Percentiles rank a stretch among this genome's conserved stretches.
Conservation (phyloP, 257 asterid genomes). For the Oldenlandia corymbosa region DNA sequence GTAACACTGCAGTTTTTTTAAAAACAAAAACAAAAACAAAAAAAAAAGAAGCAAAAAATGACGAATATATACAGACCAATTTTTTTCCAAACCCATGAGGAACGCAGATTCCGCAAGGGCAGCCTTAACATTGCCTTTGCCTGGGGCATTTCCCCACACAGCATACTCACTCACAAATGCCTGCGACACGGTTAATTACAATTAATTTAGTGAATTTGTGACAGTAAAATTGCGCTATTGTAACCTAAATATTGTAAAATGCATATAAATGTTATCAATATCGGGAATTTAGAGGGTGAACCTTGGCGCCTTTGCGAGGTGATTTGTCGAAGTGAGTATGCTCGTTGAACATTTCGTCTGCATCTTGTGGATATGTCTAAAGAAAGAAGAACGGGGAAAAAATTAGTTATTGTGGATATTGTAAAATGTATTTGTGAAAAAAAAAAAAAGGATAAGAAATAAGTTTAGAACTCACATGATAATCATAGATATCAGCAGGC, state of each 20-base stretch:
- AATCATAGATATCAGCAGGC: constrained; percentile 86
- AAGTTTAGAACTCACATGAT: too few species aligned
- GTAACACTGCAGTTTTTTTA: too few species aligned
- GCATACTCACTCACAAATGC: constrained; percentile 92
- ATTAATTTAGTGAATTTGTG: too few species aligned
- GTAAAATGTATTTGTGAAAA: too few species aligned
- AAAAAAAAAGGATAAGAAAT: too few species aligned
- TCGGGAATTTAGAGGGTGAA: too few species aligned
- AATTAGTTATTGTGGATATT: too few species aligned
- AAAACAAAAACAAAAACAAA: neutral
- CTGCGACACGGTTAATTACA: too few species aligned
- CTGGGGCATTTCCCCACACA: constrained; percentile 65
- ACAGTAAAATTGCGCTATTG: too few species aligned
- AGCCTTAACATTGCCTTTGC: constrained; percentile 78
- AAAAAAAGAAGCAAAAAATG: neutral
- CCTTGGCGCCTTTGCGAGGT: constrained; percentile 30
- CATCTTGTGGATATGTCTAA: constrained; percentile 42
- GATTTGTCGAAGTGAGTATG: constrained; percentile 43
- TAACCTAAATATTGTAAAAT: too few species aligned
- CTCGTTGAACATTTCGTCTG: constrained; percentile 46
- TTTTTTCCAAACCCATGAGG: constrained; percentile 76
- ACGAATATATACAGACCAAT: constrained; percentile 65
- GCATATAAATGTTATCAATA: too few species aligned
- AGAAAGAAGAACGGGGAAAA: too few species aligned
- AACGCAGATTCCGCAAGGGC: constrained; percentile 92